Percentiles rank a stretch among this genome's conserved stretches.
phyloP scores from a whole-genome alignment of 2,329 filamentous ascomycete genomes.

The Cytospora leucostoma region DNA sequence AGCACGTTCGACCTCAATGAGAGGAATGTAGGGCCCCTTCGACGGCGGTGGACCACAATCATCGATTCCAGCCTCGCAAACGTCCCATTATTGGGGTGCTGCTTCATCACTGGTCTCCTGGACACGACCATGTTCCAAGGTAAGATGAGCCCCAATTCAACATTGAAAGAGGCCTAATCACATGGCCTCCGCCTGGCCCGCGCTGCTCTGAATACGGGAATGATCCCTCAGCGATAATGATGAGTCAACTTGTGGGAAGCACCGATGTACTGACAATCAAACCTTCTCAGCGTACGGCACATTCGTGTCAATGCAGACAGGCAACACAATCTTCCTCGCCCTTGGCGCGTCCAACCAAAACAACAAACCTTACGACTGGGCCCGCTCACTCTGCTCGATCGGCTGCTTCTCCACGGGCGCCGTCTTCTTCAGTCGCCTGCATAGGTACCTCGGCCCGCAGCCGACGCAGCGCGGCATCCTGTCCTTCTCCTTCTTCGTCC shows the following conservation, averaged over 20 bases:
- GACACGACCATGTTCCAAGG: constrained; percentile 31
- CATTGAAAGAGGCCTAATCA: neutral
- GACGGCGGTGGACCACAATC: neutral
- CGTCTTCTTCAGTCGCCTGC: constrained; percentile 41
- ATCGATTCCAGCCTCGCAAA: constrained; percentile 25
- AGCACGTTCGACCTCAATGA: neutral
- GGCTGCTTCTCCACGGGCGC: constrained; percentile 45
- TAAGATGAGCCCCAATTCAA: constrained; percentile 13
- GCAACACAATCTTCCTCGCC: constrained; percentile 47
- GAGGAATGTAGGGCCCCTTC: neutral
- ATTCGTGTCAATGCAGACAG: constrained; percentile 46
- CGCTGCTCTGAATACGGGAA: neutral
- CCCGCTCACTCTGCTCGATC: constrained; percentile 46
- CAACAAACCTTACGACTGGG: constrained; percentile 44
- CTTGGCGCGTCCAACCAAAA: constrained; percentile 44
- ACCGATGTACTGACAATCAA: neutral
- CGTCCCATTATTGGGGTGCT: constrained; percentile 27
- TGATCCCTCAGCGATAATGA: too few species aligned
- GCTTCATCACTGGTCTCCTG: constrained; percentile 29
- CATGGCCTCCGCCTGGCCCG: neutral
- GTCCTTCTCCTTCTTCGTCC: constrained; percentile 20
- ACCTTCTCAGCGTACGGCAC: constrained; percentile 41
- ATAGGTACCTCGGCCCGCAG: constrained; percentile 26
- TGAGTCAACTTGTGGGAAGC: too few species aligned
- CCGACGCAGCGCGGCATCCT: constrained; percentile 20